phyloP scores from a whole-genome alignment of 1,139 yeast species.

The Citeromyces hawaiiensis region DNA sequence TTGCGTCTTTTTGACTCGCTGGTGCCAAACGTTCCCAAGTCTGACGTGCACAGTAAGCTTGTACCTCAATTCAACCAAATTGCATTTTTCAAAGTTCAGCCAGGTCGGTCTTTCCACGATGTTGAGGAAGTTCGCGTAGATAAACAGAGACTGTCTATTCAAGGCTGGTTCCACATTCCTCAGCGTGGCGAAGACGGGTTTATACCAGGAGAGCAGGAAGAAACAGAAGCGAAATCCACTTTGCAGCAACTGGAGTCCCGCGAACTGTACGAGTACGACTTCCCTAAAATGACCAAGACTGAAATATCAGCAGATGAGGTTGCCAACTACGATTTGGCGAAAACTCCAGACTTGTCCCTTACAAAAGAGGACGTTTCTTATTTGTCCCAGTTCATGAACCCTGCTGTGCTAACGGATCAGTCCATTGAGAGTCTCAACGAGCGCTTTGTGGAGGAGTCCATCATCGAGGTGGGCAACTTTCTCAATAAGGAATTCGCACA shows the following conservation, averaged over 20 bases:
- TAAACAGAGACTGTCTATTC: constrained; percentile 79
- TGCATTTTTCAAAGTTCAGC: constrained; percentile 91
- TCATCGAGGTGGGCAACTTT: constrained; percentile 53
- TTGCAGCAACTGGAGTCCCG: constrained; percentile 70
- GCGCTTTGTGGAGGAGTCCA: constrained; percentile 52
- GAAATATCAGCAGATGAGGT: constrained; percentile 17
- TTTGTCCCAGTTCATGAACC: constrained; percentile 40
- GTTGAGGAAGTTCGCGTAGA: constrained; percentile 94
- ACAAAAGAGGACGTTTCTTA: constrained; percentile 27
- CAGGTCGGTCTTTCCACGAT: constrained; percentile 93
- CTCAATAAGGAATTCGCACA: constrained; percentile 43
- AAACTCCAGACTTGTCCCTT: constrained; percentile 6
- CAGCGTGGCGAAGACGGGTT: constrained; percentile 85
- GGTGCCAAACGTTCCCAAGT: constrained; percentile 78
- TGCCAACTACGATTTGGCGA: constrained; percentile 9
- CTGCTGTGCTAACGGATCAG: constrained; percentile 30
- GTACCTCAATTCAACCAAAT: constrained; percentile 94
- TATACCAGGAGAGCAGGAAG: constrained; percentile 68
- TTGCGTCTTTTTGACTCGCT: constrained; percentile 77
- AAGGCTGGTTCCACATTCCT: constrained; percentile 99
- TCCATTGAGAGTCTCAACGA: constrained; percentile 30
- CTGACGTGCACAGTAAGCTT: constrained; percentile 57
- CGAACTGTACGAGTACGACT: constrained; percentile 69
- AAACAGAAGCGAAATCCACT: constrained; percentile 63
- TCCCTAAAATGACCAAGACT: constrained; percentile 43